A percentile compares a stretch with the other conserved stretches of the same genome.
phyloP scores from a whole-genome alignment of 345 rosid genomes.

The Schrenkiella parvula region DNA sequence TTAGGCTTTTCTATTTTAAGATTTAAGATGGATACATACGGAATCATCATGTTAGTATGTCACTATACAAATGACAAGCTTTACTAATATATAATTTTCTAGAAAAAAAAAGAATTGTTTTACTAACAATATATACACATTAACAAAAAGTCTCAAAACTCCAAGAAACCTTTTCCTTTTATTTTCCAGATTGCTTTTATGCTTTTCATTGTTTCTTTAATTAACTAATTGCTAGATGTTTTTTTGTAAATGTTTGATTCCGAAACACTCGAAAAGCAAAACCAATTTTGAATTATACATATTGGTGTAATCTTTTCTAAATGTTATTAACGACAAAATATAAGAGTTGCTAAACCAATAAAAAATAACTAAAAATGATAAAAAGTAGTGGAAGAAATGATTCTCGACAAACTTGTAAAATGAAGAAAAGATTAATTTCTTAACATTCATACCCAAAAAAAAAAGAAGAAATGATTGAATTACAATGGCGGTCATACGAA shows the following conservation, averaged over 20 bases:
- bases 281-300: neutral
- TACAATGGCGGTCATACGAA: neutral
- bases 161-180: constrained; percentile 5
- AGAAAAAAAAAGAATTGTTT: too few species aligned
- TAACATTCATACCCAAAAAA: too few species aligned
- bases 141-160: neutral
- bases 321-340: neutral
- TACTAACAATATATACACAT: neutral
- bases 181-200: neutral
- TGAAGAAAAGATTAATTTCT: too few species aligned
- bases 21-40: constrained; percentile 26
- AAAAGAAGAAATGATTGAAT: too few species aligned
- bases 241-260: too few species aligned
- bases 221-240: neutral
- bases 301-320: neutral
- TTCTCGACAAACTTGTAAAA: neutral
- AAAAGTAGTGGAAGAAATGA: neutral
- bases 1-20: constrained; percentile 20
- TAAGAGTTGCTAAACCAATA: neutral
- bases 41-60: constrained; percentile 23
- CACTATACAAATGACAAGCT: neutral
- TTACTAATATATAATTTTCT: neutral
- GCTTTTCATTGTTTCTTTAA: neutral
- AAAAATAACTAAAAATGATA: neutral
- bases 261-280: neutral